phyloP scores from a whole-genome alignment of 768 basidiomycete species.

The Aureoboletus auriporus region DNA sequence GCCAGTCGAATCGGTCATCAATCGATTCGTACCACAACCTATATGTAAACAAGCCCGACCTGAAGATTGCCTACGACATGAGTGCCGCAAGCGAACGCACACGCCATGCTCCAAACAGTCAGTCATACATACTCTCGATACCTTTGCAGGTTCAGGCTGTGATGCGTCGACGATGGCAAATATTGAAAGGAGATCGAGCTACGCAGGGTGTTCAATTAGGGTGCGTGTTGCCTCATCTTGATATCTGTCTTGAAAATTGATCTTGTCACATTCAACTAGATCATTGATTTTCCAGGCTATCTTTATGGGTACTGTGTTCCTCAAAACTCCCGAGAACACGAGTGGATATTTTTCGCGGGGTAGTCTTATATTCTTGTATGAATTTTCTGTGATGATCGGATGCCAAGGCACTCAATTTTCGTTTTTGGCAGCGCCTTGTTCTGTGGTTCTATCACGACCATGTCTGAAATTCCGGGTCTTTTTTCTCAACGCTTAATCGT shows the following conservation, averaged over 20 bases:
- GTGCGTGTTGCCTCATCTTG: slow-evolving; percentile 12
- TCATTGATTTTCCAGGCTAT: slow-evolving; percentile 32
- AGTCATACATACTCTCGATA: slow-evolving; percentile 44
- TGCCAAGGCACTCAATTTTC: slow-evolving; percentile 18
- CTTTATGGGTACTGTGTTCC: slow-evolving; percentile 40
- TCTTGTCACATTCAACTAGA: slow-evolving; percentile 35
- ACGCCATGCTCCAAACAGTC: slow-evolving; percentile 36
- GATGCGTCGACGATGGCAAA: slow-evolving; percentile 42
- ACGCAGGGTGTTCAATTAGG: slow-evolving; percentile 32
- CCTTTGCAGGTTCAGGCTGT: slow-evolving; percentile 43
- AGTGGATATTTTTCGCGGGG: slow-evolving; percentile 51
- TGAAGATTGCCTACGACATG: slow-evolving; percentile 39
- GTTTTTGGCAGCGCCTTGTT: slow-evolving; percentile 14
- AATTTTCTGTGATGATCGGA: neutral
- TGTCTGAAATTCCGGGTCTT: slow-evolving; percentile 55
- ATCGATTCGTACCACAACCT: slow-evolving; percentile 41
- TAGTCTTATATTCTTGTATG: slow-evolving; percentile 77
- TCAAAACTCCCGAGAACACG: slow-evolving; percentile 37
- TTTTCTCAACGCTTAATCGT: slow-evolving; percentile 44
- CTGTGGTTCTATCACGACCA: slow-evolving; percentile 56
- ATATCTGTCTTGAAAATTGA: neutral
- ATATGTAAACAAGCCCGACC: slow-evolving; percentile 43
- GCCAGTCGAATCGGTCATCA: slow-evolving; percentile 41
- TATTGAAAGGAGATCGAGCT: slow-evolving; percentile 38
- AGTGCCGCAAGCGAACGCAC: slow-evolving; percentile 53